Conservation (phyloP, 2,329 filamentous ascomycete genomes). For the Xylaria sp. region DNA sequence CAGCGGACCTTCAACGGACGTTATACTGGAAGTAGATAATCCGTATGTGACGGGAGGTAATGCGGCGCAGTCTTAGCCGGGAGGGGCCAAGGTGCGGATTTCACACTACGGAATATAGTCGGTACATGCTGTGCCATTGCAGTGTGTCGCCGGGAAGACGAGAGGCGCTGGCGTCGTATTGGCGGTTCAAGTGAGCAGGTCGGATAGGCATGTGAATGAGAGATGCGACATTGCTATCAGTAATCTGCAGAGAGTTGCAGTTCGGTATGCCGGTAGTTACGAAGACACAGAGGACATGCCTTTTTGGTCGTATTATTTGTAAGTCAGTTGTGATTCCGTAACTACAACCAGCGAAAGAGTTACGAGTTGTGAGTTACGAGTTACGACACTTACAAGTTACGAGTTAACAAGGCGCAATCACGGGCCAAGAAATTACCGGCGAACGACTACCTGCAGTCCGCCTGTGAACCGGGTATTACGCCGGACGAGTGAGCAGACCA, state of each 20-base stretch:
- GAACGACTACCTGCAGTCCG: background rate
- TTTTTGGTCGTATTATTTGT: too few species aligned
- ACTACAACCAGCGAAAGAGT: background rate
- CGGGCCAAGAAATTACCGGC: background rate
- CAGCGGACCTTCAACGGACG: too few species aligned
- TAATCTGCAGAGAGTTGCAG: too few species aligned
- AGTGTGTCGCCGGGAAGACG: too few species aligned
- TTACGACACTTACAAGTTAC: background rate
- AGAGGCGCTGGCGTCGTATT: too few species aligned
- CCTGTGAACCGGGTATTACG: background rate
- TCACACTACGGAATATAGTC: background rate
- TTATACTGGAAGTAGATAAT: too few species aligned
- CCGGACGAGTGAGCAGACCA: background rate
- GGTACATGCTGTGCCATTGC: background rate
- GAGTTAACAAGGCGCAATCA: background rate
- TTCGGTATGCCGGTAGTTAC: background rate
- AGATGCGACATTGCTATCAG: too few species aligned
- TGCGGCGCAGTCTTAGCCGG: background rate
- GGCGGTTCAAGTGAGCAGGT: too few species aligned
- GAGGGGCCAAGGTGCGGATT: background rate
- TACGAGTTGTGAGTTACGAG: background rate
- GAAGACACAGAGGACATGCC: too few species aligned
- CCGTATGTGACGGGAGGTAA: background rate
- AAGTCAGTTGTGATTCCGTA: background rate
- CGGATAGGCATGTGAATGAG: too few species aligned